phyloP scores from a whole-genome alignment of 306 rosid genomes.

The Oemleria cerasiformis region DNA sequence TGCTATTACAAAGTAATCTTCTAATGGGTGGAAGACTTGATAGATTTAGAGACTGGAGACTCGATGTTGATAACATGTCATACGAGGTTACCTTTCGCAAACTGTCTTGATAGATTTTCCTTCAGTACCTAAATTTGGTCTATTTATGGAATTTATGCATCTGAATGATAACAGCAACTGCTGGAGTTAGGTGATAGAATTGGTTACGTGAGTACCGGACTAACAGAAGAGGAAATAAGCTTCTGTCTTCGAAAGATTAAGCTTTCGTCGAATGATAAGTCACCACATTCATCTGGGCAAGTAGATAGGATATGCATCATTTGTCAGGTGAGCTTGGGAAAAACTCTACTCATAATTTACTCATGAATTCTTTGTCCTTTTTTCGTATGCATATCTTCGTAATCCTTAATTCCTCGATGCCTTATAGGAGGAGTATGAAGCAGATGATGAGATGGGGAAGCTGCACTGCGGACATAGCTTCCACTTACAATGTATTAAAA shows the following conservation, averaged over 20 bases:
- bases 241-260: constrained; percentile 48
- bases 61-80: constrained; percentile 89
- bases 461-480: constrained; percentile 78
- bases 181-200: constrained; percentile 89
- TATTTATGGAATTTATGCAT: not conserved
- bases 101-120: not conserved
- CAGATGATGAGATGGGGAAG: constrained; percentile 78
- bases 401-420: not conserved
- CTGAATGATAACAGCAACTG: constrained; percentile 53
- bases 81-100: constrained; percentile 56
- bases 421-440: constrained; percentile 84
- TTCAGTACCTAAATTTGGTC: constrained; percentile 1
- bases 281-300: constrained; percentile 42
- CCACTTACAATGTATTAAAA: constrained; percentile 75
- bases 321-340: constrained; percentile 68
- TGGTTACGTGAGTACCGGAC: constrained; percentile 84
- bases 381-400: not conserved
- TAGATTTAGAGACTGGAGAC: constrained; percentile 84
- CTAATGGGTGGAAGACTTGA: constrained; percentile 77
- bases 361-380: not conserved
- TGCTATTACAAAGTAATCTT: constrained; percentile 73
- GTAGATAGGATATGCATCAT: constrained; percentile 73
- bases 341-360: not conserved
- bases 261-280: constrained; percentile 40
- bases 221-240: constrained; percentile 76